Percentiles rank a stretch among this genome's conserved stretches.
Conservation (phyloP, 768 basidiomycete genomes). For the Chiua virens region DNA sequence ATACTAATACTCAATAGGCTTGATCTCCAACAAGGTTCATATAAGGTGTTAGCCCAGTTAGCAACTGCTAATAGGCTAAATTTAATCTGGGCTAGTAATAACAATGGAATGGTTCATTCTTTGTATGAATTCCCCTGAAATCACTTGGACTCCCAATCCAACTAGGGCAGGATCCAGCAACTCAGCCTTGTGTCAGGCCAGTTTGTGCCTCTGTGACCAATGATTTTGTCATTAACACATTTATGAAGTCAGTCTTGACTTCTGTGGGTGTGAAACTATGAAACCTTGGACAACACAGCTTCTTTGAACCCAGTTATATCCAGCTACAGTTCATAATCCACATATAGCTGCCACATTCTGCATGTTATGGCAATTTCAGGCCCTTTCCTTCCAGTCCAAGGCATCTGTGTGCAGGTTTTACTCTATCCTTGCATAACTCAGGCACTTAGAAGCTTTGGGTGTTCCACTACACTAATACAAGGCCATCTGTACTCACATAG, state of each 20-base stretch:
- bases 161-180: constrained; percentile 21
- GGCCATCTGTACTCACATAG: too few species aligned
- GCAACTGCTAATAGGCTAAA: neutral
- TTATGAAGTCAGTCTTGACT: constrained; percentile 29
- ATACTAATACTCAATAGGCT: too few species aligned
- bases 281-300: constrained; percentile 29
- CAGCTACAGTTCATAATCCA: constrained; percentile 29
- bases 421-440: constrained; percentile 13
- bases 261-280: constrained; percentile 27
- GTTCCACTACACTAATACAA: neutral
- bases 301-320: constrained; percentile 30
- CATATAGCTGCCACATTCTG: constrained; percentile 31
- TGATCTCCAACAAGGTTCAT: constrained; percentile 12
- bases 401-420: constrained; percentile 35
- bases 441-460: neutral
- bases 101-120: constrained; percentile 21
- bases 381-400: constrained; percentile 34
- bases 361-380: constrained; percentile 32
- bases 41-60: neutral
- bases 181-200: constrained; percentile 13
- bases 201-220: neutral
- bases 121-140: constrained; percentile 14
- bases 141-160: constrained; percentile 23
- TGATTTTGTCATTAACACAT: constrained; percentile 30
- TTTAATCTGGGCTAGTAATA: neutral